phyloP scores from a whole-genome alignment of 805 yeast species.

The Candida oleophila region DNA sequence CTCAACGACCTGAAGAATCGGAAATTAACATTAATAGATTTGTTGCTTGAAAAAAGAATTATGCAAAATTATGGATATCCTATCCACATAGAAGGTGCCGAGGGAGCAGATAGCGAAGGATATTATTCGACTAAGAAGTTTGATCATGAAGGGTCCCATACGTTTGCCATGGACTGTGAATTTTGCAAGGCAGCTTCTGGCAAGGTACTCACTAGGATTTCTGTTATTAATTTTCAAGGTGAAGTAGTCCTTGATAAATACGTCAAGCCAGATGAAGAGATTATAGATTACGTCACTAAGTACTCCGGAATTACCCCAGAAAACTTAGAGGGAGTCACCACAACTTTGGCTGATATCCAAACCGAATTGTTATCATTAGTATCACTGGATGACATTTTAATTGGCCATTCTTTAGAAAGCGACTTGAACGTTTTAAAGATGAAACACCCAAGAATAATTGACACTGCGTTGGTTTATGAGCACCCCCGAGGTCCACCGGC shows the following conservation, averaged over 20 bases:
- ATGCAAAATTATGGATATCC: slow-evolving; percentile 47
- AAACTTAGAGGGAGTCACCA: slow-evolving; percentile 57
- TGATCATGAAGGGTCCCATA: slow-evolving; percentile 58
- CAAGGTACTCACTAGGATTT: slow-evolving; percentile 71
- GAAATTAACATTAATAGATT: slow-evolving; percentile 49
- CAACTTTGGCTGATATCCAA: slow-evolving; percentile 69
- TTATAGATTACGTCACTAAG: slow-evolving; percentile 76
- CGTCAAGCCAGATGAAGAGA: slow-evolving; percentile 75
- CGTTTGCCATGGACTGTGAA: slow-evolving; percentile 90
- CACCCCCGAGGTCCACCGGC: slow-evolving; percentile 83
- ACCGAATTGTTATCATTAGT: slow-evolving; percentile 47
- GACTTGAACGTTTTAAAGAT: slow-evolving; percentile 73
- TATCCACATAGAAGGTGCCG: slow-evolving; percentile 6
- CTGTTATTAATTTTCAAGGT: slow-evolving; percentile 64
- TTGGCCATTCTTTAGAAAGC: slow-evolving; percentile 89
- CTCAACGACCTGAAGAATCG: slow-evolving; percentile 29
- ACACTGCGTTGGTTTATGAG: slow-evolving; percentile 74
- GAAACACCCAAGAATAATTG: slow-evolving; percentile 73
- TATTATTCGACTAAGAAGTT: slow-evolving; percentile 40
- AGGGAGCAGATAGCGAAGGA: slow-evolving; percentile 11
- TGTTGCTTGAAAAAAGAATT: slow-evolving; percentile 50
- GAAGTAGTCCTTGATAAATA: slow-evolving; percentile 65
- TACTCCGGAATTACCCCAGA: slow-evolving; percentile 88
- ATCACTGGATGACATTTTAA: slow-evolving; percentile 57
- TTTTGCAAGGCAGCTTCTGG: slow-evolving; percentile 73